Conservation (phyloP, 352 stramenopile species). For the Phytopythium boreale region DNA sequence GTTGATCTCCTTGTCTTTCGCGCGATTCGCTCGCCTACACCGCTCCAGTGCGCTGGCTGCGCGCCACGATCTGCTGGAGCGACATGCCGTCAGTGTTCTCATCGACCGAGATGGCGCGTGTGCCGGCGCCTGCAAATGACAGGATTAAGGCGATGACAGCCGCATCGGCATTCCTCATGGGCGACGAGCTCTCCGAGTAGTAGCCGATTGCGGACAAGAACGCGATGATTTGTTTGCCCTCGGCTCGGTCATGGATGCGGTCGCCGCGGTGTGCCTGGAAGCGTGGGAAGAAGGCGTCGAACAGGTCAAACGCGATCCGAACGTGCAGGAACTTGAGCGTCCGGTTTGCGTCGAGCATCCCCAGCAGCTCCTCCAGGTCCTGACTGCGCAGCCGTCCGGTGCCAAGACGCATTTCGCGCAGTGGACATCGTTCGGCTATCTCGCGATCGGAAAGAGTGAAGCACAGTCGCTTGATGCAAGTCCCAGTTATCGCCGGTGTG, state of each 20-base stretch:
- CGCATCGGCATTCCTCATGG: constrained; percentile 13
- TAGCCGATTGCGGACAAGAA: constrained; percentile 17
- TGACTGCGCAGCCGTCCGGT: constrained; percentile 7
- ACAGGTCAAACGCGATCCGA: constrained; percentile 21
- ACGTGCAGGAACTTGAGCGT: constrained; percentile 19
- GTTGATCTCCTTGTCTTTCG: background rate
- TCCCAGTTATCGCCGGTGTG: constrained; percentile 11
- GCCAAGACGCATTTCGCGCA: constrained; percentile 15
- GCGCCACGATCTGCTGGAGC: constrained; percentile 13
- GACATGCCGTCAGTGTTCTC: constrained; percentile 25
- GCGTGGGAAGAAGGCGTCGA: constrained; percentile 19
- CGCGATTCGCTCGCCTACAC: background rate
- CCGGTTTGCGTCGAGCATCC: constrained; percentile 12
- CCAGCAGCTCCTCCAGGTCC: constrained; percentile 14
- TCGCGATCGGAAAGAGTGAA: constrained; percentile 9
- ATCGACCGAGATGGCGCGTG: constrained; percentile 17
- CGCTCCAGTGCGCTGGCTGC: background rate
- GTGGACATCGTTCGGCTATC: constrained; percentile 1
- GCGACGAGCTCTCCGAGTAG: background rate
- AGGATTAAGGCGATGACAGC: constrained; percentile 17
- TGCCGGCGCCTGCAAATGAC: constrained; percentile 13
- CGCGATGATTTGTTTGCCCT: constrained; percentile 12
- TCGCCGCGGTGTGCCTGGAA: constrained; percentile 17
- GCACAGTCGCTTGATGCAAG: constrained; percentile 12
- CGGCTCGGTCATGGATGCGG: constrained; percentile 8